phyloP scores from a whole-genome alignment of 176 grass and related monocot genomes.

The Lolium multiflorum region DNA sequence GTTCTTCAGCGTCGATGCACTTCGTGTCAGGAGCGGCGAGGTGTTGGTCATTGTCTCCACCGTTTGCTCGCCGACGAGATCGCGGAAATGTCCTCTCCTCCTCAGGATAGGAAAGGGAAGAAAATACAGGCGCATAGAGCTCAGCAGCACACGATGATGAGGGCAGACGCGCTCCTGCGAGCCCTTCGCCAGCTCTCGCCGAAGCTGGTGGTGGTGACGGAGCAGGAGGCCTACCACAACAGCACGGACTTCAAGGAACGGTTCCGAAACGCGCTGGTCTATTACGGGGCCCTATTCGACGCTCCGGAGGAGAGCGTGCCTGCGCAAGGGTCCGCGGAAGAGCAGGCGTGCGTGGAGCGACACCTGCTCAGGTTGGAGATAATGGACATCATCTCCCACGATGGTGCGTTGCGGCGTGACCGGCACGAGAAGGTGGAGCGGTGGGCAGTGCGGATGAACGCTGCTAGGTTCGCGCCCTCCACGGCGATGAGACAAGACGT shows the following conservation, averaged over 20 bases:
- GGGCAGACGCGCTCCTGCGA: constrained; percentile 52
- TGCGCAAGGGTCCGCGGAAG: constrained; percentile 33
- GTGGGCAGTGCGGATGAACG: constrained; percentile 50
- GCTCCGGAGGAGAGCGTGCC: constrained; percentile 46
- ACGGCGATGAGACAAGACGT: constrained; percentile 15
- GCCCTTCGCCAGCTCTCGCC: constrained; percentile 45
- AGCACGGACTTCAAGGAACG: constrained; percentile 22
- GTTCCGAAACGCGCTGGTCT: constrained; percentile 51
- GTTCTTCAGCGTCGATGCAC: constrained; percentile 5
- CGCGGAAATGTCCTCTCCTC: background rate
- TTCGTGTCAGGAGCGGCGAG: constrained; percentile 47
- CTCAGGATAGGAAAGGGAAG: background rate
- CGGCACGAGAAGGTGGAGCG: constrained; percentile 61
- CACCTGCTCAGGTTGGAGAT: constrained; percentile 61
- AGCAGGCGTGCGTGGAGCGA: constrained; percentile 49
- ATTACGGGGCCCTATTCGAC: constrained; percentile 61
- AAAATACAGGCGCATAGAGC: background rate
- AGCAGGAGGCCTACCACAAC: constrained; percentile 79
- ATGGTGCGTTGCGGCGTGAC: constrained; percentile 49
- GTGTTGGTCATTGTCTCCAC: constrained; percentile 59
- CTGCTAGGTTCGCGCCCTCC: constrained; percentile 35
- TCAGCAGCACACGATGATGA: background rate
- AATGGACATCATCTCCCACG: constrained; percentile 56
- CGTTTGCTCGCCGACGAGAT: constrained; percentile 39
- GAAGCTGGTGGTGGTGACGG: constrained; percentile 66